A percentile compares a stretch with the other conserved stretches of the same genome.
These are phyloP conservation scores for Clonostachys rosea DNA, from an alignment of 2,329 filamentous ascomycete genomes.

Conservation along the genomic window DNA sequence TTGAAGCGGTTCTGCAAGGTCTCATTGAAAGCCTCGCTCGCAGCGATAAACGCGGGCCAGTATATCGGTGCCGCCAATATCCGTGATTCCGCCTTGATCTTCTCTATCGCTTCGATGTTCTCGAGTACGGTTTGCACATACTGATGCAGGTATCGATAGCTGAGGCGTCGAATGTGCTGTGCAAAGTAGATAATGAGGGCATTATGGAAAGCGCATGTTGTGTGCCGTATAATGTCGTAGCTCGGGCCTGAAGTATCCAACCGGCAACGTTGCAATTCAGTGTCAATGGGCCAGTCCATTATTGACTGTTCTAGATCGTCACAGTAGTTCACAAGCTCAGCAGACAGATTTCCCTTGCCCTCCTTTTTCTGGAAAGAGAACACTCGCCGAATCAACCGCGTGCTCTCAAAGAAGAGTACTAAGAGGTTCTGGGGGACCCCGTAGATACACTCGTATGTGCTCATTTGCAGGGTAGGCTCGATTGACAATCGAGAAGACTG, in stretches of 20 bases:
- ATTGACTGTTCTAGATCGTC: conserved; percentile 15
- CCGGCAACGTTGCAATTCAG: not conserved
- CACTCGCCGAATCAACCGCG: conserved; percentile 2
- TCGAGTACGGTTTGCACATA: conserved; percentile 10
- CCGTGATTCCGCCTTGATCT: conserved; percentile 9
- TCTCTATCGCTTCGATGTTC: conserved; percentile 11
- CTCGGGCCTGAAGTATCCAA: not conserved
- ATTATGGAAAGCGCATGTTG: conserved; percentile 11
- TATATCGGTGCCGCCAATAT: conserved; percentile 12
- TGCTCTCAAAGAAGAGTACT: conserved; percentile 3
- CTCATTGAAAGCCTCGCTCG: conserved; percentile 10
- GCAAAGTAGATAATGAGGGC: conserved; percentile 17
- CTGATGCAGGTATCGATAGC: conserved; percentile 8
- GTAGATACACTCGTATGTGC: conserved; percentile 10
- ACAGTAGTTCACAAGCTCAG: conserved; percentile 13
- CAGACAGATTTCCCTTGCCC: not conserved
- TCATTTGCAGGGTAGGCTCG: not conserved
- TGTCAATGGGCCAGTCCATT: conserved; percentile 2
- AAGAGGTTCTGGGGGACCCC: conserved; percentile 8
- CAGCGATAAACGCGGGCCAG: conserved; percentile 15
- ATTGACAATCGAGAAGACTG: too few species aligned
- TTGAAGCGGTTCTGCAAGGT: conserved; percentile 9
- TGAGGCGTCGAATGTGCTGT: conserved; percentile 8
- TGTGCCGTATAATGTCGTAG: not conserved
- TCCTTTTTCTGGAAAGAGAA: not conserved